Conservation (phyloP, 176 grass and related monocot species). For the Lolium perenne region DNA sequence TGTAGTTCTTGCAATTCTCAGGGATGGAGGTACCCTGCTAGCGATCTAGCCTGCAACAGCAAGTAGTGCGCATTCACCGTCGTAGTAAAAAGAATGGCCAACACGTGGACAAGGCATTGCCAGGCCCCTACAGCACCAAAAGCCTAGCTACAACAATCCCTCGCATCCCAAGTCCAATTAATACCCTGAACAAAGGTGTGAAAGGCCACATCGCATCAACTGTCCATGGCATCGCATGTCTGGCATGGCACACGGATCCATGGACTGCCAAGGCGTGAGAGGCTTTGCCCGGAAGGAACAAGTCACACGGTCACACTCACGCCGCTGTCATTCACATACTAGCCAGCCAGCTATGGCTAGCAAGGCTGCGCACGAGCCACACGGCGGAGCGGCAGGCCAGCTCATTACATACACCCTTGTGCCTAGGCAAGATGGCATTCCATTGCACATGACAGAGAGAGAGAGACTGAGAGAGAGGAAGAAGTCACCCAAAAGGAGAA, state of each 20-base stretch:
- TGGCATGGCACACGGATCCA: conserved; percentile 2
- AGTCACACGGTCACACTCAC: conserved; percentile 14
- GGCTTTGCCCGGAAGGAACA: not conserved
- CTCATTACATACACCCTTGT: not conserved
- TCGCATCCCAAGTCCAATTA: not conserved
- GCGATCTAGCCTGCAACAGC: too few species aligned
- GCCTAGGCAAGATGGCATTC: conserved; percentile 29
- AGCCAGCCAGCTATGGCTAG: not conserved
- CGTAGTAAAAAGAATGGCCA: too few species aligned
- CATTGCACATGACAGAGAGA: not conserved
- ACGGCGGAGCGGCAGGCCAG: not conserved
- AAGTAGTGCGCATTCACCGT: too few species aligned
- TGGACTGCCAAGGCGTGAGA: not conserved
- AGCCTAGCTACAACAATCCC: too few species aligned
- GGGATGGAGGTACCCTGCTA: too few species aligned
- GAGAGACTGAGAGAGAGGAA: too few species aligned
- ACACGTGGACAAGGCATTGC: too few species aligned
- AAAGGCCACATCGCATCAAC: not conserved
- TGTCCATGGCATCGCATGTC: conserved; percentile 15
- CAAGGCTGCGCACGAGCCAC: not conserved
- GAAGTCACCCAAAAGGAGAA: not conserved
- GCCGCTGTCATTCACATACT: not conserved
- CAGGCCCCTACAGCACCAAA: too few species aligned
- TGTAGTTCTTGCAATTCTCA: too few species aligned
- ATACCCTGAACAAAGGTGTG: conserved; percentile 10